These are phyloP conservation scores for Kandelia obovata DNA, from an alignment of 345 rosid species.

Conservation along the genomic window DNA sequence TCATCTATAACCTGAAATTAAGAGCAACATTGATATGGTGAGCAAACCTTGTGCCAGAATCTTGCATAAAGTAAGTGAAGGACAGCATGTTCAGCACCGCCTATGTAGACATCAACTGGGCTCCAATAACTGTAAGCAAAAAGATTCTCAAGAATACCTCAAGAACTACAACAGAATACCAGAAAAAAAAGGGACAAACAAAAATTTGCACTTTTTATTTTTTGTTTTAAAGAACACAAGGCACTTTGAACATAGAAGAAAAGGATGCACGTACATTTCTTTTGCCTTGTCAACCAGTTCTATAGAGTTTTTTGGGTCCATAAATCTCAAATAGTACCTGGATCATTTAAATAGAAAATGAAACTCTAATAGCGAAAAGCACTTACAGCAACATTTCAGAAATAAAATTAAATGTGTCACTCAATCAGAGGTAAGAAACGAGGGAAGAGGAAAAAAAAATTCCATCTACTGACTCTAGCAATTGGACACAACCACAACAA, in stretches of 20 bases:
- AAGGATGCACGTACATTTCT: slow-evolving; percentile 57
- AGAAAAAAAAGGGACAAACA: background rate
- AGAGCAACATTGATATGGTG: background rate
- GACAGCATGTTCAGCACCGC: slow-evolving; percentile 99
- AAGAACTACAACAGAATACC: slow-evolving; percentile 2
- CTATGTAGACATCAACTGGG: slow-evolving; percentile 91
- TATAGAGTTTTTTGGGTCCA: slow-evolving; percentile 78
- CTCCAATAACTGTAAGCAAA: slow-evolving; percentile 70
- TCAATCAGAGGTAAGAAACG: background rate
- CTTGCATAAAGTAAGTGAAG: slow-evolving; percentile 86
- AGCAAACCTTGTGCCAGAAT: slow-evolving; percentile 94
- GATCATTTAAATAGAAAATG: slow-evolving; percentile 12
- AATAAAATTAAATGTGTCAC: background rate
- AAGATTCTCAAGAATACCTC: slow-evolving; percentile 6
- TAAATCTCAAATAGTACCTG: slow-evolving; percentile 97
- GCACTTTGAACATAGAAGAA: background rate
- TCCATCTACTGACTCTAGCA: no score
- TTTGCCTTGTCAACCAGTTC: slow-evolving; percentile 70
- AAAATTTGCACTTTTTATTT: background rate
- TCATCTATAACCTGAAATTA: background rate
- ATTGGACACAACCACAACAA: no score
- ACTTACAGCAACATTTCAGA: background rate
- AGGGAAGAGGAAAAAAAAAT: background rate
- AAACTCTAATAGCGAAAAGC: slow-evolving; percentile 6
- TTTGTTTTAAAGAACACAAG: background rate